A percentile compares a stretch with the other conserved stretches of the same genome.
Conservation (phyloP, 2,329 filamentous ascomycete species). For the Hortaea werneckii region DNA sequence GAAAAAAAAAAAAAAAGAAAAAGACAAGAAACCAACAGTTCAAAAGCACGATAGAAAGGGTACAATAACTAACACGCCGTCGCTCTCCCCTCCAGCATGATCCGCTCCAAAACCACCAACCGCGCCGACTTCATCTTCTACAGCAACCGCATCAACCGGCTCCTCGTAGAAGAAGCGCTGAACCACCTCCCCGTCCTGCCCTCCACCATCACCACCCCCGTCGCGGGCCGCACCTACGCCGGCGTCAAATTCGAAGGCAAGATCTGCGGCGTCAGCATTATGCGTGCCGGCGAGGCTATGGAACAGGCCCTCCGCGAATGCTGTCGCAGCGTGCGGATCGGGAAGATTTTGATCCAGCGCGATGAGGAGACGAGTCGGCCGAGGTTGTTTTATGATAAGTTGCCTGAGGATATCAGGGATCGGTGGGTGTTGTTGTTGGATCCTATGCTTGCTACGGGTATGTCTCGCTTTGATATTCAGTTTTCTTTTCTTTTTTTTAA, state of each 20-base stretch:
- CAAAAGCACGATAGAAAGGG: too few relatives aligned
- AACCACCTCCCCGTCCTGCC: slow-evolving; percentile 91
- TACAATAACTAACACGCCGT: slow-evolving; percentile 1
- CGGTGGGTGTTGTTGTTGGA: slow-evolving; percentile 91
- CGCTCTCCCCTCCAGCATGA: slow-evolving; percentile 55
- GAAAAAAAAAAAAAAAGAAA: too few relatives aligned
- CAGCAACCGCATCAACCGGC: slow-evolving; percentile 92
- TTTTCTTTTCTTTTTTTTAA: too few relatives aligned
- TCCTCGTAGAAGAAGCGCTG: slow-evolving; percentile 91
- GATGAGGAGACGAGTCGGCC: slow-evolving; percentile 91
- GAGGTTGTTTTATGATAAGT: slow-evolving; percentile 94
- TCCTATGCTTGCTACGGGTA: slow-evolving; percentile 98
- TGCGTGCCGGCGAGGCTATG: slow-evolving; percentile 97
- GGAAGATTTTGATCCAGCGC: slow-evolving; percentile 94
- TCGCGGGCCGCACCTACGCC: slow-evolving; percentile 67
- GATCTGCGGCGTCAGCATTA: slow-evolving; percentile 96
- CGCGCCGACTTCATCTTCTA: slow-evolving; percentile 99
- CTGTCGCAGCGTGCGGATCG: slow-evolving; percentile 93
- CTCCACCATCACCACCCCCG: slow-evolving; percentile 81
- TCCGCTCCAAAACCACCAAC: slow-evolving; percentile 79
- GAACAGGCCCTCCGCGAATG: slow-evolving; percentile 93
- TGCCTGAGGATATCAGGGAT: slow-evolving; percentile 84
- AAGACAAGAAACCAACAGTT: too few relatives aligned
- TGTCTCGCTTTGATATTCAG: slow-evolving; percentile 17
- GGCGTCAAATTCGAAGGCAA: slow-evolving; percentile 95